phyloP scores from a whole-genome alignment of 768 basidiomycete species.

The Plicaturopsis crispa region DNA sequence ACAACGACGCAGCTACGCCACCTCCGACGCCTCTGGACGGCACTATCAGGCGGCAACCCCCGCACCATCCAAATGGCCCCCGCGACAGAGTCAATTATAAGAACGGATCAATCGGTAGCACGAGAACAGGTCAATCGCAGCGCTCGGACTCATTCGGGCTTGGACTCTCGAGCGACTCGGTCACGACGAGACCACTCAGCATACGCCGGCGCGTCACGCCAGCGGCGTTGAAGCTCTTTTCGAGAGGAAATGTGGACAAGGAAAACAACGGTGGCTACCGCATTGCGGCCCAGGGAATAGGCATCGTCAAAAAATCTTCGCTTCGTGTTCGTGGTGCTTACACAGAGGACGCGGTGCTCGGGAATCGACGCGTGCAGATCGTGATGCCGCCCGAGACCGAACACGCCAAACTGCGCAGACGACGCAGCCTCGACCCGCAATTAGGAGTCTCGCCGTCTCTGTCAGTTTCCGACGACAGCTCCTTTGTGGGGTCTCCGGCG shows the following conservation, averaged over 20 bases:
- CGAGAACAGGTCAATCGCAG: too few relatives aligned
- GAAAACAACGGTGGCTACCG: conserved; percentile 38
- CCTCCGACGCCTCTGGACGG: too few relatives aligned
- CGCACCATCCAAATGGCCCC: too few relatives aligned
- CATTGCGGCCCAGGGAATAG: conserved; percentile 9
- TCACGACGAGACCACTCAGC: conserved; percentile 42
- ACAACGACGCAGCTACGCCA: too few relatives aligned
- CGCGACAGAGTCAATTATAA: too few relatives aligned
- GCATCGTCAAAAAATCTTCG: conserved; percentile 36
- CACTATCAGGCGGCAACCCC: too few relatives aligned
- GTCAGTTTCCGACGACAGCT: conserved; percentile 40
- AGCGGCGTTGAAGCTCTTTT: conserved; percentile 9
- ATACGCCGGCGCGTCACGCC: conserved; percentile 22
- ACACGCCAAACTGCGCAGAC: conserved; percentile 26
- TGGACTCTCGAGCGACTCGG: too few relatives aligned
- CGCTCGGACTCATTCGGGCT: too few relatives aligned
- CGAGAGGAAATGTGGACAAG: conserved; percentile 35
- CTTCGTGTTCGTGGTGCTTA: conserved; percentile 23
- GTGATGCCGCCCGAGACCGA: conserved; percentile 33
- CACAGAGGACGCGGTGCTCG: conserved; percentile 12
- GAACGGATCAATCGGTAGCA: too few relatives aligned
- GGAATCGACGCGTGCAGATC: conserved; percentile 40
- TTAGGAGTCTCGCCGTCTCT: conserved; percentile 28
- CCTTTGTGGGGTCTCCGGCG: conserved; percentile 35
- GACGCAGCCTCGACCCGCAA: conserved; percentile 12